phyloP scores from a whole-genome alignment of 768 basidiomycete species.

The Galerina marginata region DNA sequence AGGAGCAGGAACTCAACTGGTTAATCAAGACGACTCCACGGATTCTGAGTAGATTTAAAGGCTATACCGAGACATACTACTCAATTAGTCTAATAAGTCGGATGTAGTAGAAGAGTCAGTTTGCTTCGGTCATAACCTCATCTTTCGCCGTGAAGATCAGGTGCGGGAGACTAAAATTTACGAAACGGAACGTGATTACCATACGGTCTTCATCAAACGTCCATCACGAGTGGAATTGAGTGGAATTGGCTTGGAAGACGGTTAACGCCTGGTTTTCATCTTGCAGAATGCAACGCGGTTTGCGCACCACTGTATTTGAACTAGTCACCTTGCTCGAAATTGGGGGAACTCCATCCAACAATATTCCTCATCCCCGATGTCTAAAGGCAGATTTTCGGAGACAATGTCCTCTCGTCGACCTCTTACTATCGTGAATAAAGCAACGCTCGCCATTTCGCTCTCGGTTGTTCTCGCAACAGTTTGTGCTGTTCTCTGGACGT shows the following conservation, averaged over 20 bases:
- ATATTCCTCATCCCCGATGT: neutral
- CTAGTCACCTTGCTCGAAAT: constrained; percentile 1
- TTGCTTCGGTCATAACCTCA: no score
- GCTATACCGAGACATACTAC: neutral
- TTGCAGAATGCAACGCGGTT: constrained; percentile 19
- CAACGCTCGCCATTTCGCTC: neutral
- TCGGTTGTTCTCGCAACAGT: constrained; percentile 1
- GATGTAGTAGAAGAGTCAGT: no score
- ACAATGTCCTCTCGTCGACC: neutral
- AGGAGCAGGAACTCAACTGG: constrained; percentile 30
- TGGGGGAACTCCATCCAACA: constrained; percentile 1
- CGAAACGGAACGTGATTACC: neutral
- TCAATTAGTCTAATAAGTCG: no score
- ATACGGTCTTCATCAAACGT: neutral
- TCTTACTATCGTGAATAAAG: neutral
- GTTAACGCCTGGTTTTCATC: constrained; percentile 10
- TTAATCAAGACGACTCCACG: constrained; percentile 1
- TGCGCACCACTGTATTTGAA: constrained; percentile 12
- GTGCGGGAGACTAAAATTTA: neutral
- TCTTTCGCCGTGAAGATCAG: neutral
- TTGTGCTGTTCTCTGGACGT: constrained; percentile 13
- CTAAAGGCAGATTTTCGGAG: neutral
- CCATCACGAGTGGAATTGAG: neutral
- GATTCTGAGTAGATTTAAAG: constrained; percentile 10
- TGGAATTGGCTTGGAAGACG: neutral